Evolutionary conservation across 495 filamentous ascomycete species (phyloP), one percentile per base, ranked within the genome.

Genomic region (Letharia columbiana): DNA sequence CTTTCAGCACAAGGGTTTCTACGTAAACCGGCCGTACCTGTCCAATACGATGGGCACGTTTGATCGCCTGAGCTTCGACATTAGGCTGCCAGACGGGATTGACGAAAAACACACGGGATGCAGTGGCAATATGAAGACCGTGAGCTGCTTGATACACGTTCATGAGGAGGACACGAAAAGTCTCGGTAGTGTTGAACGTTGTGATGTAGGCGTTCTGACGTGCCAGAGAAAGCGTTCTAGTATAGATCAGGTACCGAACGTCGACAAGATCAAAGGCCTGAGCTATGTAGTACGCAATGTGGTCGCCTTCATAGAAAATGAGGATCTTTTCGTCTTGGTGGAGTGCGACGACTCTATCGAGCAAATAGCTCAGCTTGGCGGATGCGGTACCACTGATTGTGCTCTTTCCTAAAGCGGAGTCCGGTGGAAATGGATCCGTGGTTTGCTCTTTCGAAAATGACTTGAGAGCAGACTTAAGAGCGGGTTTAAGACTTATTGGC

Each of bases 11-110:
- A 1, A 98, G 80, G 0, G 91, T 98, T 75, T 96, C 91, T 11
- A 96, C 93, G 12, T 84, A 85, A 0, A 97, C 94, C 0, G 88
- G 85, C 64, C 82, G 84, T 13, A 83, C 85, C 72, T 96, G 93
- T 3, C 91, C 90, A 68, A 98, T 96, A 39, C 93, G 82, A 67
- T 96, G 89, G 0, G 90, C 91, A 70, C 93, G 88, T 69, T 93
- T 96, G 68, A 97, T 89, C 4, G 93, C 93, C 73, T 98, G 93
- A 5, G 89, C 91, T 71, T 96, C 90, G 11, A 96, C 83, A 66
- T 89, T 87, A 0, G 91, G 90, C 60, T 90, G 89, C 76, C 94
- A 87, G 40, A 94, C 89, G 0, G 93, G 93, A 65, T 91, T 95
- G 67, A 96, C 81, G 70, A 98, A 96, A 78, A 89, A 95, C n/a